phyloP scores from a whole-genome alignment of 2,329 filamentous ascomycete genomes.

The Beauveria medogensis region DNA sequence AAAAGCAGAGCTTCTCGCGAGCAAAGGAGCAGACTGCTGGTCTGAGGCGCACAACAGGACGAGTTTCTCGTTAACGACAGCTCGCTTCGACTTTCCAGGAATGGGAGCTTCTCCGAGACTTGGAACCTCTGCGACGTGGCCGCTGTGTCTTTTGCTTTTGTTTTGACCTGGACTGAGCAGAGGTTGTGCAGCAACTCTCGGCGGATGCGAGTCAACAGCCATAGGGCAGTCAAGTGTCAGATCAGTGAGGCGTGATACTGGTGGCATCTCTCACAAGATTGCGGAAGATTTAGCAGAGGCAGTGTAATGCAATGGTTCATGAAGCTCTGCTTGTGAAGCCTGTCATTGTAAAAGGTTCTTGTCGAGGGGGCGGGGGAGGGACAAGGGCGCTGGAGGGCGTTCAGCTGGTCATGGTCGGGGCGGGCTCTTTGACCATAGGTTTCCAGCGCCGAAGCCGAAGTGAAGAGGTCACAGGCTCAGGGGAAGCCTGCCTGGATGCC shows the following conservation, averaged over 20 bases:
- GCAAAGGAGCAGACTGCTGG: background rate
- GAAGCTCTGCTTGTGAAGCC: constrained; percentile 6
- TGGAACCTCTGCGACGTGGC: background rate
- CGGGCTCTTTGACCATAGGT: background rate
- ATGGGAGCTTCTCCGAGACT: background rate
- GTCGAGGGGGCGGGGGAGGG: background rate
- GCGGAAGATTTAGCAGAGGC: background rate
- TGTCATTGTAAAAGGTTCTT: background rate
- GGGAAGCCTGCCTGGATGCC: background rate
- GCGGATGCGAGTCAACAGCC: background rate
- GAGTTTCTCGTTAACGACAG: background rate
- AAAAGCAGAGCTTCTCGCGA: background rate
- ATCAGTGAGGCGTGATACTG: background rate
- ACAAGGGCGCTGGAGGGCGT: background rate
- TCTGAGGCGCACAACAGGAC: background rate
- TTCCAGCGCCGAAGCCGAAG: background rate
- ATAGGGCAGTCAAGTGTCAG: constrained; percentile 1
- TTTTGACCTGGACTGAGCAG: background rate
- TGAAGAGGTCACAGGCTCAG: background rate
- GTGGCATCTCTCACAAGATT: constrained; percentile 9
- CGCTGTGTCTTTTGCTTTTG: background rate
- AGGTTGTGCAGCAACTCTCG: background rate
- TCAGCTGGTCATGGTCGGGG: background rate
- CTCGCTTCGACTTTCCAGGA: constrained; percentile 4
- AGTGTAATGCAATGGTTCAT: constrained; percentile 4